A percentile compares a stretch with the other conserved stretches of the same genome.
phyloP scores from a whole-genome alignment of 768 basidiomycete genomes.

The Leucocoprinus birnbaumii region DNA sequence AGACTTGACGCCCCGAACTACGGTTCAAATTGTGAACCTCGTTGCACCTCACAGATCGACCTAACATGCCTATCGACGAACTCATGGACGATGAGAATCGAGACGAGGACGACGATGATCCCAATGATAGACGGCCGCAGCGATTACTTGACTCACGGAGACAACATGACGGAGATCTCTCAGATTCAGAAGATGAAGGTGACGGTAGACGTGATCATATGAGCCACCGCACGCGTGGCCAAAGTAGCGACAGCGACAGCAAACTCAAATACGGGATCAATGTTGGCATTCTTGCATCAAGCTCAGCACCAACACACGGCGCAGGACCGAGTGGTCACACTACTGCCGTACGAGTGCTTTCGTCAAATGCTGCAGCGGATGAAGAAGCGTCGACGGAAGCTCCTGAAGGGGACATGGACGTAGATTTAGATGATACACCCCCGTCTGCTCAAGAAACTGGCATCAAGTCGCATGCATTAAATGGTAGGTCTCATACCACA shows the following conservation, averaged over 20 bases:
- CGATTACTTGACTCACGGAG: slow-evolving; percentile 77
- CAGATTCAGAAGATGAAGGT: slow-evolving; percentile 98
- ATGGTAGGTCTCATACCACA: background rate
- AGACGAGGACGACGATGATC: slow-evolving; percentile 80
- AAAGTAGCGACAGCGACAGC: slow-evolving; percentile 40
- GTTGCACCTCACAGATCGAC: slow-evolving; percentile 58
- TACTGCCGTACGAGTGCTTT: slow-evolving; percentile 46
- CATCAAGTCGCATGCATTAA: background rate
- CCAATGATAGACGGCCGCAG: slow-evolving; percentile 73
- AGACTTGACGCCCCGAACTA: no score
- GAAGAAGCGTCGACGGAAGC: slow-evolving; percentile 10
- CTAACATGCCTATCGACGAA: slow-evolving; percentile 80
- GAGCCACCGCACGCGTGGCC: slow-evolving; percentile 53
- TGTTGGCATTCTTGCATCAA: slow-evolving; percentile 69
- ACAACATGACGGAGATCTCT: slow-evolving; percentile 86
- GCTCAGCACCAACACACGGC: slow-evolving; percentile 58
- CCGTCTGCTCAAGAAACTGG: slow-evolving; percentile 5
- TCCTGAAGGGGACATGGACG: slow-evolving; percentile 16
- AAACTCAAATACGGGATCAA: slow-evolving; percentile 63
- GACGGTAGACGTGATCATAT: slow-evolving; percentile 74
- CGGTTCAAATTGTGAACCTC: background rate
- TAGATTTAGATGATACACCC: slow-evolving; percentile 37
- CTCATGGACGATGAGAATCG: slow-evolving; percentile 76
- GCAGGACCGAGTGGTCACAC: slow-evolving; percentile 75
- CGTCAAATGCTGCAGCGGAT: slow-evolving; percentile 12